Base-by-base conservation (phyloP, 306 rosid species). In the Pyrus bretschneideri region DNA sequence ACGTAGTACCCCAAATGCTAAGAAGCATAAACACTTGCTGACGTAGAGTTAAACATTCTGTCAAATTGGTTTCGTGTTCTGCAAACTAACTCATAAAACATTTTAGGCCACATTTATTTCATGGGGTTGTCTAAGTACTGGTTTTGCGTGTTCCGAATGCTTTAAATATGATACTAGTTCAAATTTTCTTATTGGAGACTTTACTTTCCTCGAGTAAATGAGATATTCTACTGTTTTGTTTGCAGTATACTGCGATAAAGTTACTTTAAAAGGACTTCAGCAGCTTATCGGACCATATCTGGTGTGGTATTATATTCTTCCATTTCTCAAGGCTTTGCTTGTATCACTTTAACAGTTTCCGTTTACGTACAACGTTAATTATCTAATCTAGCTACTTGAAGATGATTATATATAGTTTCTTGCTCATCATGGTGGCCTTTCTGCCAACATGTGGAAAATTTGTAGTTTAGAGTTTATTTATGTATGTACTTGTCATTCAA, bases 211-310 rank as follows among this genome's bases (percentile, higher is more conserved):
- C 7, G 27, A 58, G 23, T 38, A 22, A 73, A 40, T 46, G 31
- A 40, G 49, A 19, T 65, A 4, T 57, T 49, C 45, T 25, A 40
- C 75, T 70, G 57, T 19, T 68, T 60, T 80, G 1, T 68, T 85
- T 76, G 77, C 95, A 91, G 97, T 77, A 45, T 74, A 40, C 86
- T 89, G 80, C 79, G 69, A 51, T 91, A 89, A 89, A 55, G 73
- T 72, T 72, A 77, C 18, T 8, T 83, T 35, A 40, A 68, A 25
- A 76, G 69, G 35, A 71, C 81, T 73, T 76, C 67, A 71, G 59
- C 62, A 13, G 59, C 62, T 67, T 44, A 55, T 74, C 23, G 58
- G 62, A 76, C 40, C 73, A 33, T 83, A 44, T 79, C 49, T 66
- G 58, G n/a, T 77, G 49, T 18, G 85, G 81, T 64, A 66, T 59